Evolutionary conservation across 2,329 filamentous ascomycete genomes (phyloP), one percentile per base, ranked within the genome.

Genomic region (Xylariaceae sp.): DNA sequence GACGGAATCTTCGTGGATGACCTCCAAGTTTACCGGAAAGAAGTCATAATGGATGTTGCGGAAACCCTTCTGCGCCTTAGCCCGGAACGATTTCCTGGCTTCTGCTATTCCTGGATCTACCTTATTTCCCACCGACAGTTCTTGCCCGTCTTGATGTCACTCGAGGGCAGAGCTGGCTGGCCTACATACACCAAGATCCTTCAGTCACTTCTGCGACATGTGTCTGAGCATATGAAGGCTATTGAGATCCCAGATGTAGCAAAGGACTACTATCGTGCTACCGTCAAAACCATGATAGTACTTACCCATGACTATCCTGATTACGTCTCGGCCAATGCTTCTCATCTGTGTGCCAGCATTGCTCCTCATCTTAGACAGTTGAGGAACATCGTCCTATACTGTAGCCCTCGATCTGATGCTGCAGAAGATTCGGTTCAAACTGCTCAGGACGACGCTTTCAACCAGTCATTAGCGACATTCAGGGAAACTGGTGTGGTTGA

Each of bases 251-350:
- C 86, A 2, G 79, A 84, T 39, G 81, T 89, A 54, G 85, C 87
- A 39, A 92, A 90, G 72, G 90, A 93, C 57, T 84, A 96, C 62
- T 97, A 96, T 73, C 87, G 90, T 61, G 91, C 88, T 7, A 85
- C 89, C 1, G 78, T 96, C 52, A 92, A 95, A 70, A 83, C 97
- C 61, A 77, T 97, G 57, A 78, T 96, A 39, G 83, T 96, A 55
- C 78, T 99, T 56, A 90, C 96, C 66, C 94, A 97, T 71, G 94
- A 99, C 73, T 97, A 91, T 74, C 89, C 93, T 0, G 92, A 97
- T 58, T 99, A 96, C 73, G 77, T 99, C 48, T 88, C 90, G 4
- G 90, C 92, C 67, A 91, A 96, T 72, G 90, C 96, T 71, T 85
- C 90, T 66, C 84, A 86, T 66, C 84, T 99, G 55, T 92, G 88